phyloP scores from a whole-genome alignment of 2,329 filamentous ascomycete species.

The Endocalyx cinctus region DNA sequence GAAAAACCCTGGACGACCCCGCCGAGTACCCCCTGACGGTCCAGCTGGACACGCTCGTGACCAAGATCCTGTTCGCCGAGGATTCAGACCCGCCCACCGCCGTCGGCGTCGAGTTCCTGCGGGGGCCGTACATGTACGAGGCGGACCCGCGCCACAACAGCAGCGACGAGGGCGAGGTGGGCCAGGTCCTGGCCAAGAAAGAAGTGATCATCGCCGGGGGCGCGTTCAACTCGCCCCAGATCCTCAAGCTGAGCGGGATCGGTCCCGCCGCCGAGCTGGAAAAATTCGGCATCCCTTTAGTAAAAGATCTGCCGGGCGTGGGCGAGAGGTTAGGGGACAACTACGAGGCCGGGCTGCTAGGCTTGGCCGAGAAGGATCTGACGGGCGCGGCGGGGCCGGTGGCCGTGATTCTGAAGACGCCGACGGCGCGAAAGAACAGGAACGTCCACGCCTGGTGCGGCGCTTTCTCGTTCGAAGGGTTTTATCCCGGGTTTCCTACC shows the following conservation, averaged over 20 bases:
- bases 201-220: constrained; percentile 49
- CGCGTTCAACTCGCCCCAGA: constrained; percentile 45
- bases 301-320: constrained; percentile 44
- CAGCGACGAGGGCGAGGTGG: constrained; percentile 22
- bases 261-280: constrained; percentile 38
- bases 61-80: constrained; percentile 20
- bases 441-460: constrained; percentile 27
- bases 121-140: constrained; percentile 28
- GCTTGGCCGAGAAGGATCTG: constrained; percentile 19
- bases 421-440: constrained; percentile 21
- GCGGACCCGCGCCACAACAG: constrained; percentile 28
- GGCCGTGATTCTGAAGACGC: constrained; percentile 23
- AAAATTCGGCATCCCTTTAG: constrained; percentile 38
- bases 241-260: constrained; percentile 48
- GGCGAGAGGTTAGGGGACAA: constrained; percentile 47
- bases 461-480: constrained; percentile 25
- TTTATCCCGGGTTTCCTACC: constrained; percentile 26
- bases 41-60: constrained; percentile 24
- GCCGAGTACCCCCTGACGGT: constrained; percentile 40
- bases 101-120: constrained; percentile 22
- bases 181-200: constrained; percentile 20
- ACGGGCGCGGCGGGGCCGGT: constrained; percentile 27
- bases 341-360: constrained; percentile 28
- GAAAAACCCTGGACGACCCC: constrained; percentile 40
- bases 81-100: constrained; percentile 19